Evolutionary conservation across 2,329 filamentous ascomycete species (phyloP), one percentile per base, ranked within the genome.

Genomic region (Paraphaeosphaeria sporulosa): DNA sequence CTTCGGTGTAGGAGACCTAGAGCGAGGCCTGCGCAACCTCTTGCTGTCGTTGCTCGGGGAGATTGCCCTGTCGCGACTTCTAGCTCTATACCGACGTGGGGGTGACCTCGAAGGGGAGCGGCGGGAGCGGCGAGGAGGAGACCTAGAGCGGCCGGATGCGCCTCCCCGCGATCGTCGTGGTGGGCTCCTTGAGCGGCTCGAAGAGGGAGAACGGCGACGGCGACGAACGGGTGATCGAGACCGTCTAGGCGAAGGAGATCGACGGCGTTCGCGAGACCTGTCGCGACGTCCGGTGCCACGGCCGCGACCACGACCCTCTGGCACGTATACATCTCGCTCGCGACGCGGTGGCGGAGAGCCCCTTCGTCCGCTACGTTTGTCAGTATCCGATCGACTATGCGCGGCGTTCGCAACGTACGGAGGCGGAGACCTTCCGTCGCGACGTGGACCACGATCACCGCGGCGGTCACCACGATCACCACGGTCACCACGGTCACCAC

Each of bases 241-340:
- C 34, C 62, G 69, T 49, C 67, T 71, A 53, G 63, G 67, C 12
- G 77, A 73, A 34, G 68, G 71, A 54, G 75, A 76, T 58, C 74
- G 77, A 53, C 72, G 73, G 34, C 71, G 72, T n/a, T 70, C 67
- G 58, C 64, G 71, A 58, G 71, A 72, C 40, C 70, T 69, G 49
- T 74, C 72, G 34, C 73, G 80, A 71, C 67, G 79, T 71, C 69
- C 69, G 36, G 66, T 69, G 61, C 73, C 70, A 58, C 64, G 67
- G 62, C 78, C 70, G 49, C 81, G 79, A 23, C 78, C 68, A 15
- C 86, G 86, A 47, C 80, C 80, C 23, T 77, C 70, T 17, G 87
- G 87, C 40, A 87, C 80, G 69, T 89, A 89, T 30, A 83, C 82
- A 71, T 89, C 86, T 59, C 80, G 79, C 55, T 84, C 82, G 36